Evolutionary conservation across 495 filamentous ascomycete genomes (phyloP).

Genomic region (Mytilinidion resinicola): DNA sequence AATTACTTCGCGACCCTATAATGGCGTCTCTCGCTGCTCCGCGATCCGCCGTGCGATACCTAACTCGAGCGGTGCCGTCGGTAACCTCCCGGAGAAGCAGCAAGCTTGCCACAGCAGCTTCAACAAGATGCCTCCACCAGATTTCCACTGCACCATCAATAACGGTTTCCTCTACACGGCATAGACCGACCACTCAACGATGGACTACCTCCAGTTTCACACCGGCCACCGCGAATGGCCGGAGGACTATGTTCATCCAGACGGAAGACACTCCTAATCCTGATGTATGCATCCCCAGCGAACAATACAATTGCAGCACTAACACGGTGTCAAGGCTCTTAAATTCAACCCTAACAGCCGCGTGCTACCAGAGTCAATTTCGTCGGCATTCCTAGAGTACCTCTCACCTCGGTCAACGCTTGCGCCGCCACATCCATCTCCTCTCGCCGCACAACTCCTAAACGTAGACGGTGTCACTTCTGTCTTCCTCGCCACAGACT

Average conservation of each 20-base stretch:
- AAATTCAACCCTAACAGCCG: constrained; percentile 89
- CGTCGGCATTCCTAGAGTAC: constrained; percentile 82
- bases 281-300: constrained; percentile 51
- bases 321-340: constrained; percentile 48
- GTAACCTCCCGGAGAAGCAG: not conserved
- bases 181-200: constrained; percentile 9
- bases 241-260: constrained; percentile 91
- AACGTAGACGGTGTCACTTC: constrained; percentile 85
- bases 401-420: constrained; percentile 80
- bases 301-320: not conserved
- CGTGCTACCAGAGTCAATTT: constrained; percentile 66
- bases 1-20: not conserved
- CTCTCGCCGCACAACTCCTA: constrained; percentile 80
- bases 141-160: constrained; percentile 7
- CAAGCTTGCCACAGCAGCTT: constrained; percentile 7
- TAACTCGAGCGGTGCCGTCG: constrained; percentile 6
- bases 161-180: constrained; percentile 14
- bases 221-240: constrained; percentile 2
- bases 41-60: constrained; percentile 9
- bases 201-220: constrained; percentile 5
- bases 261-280: constrained; percentile 89
- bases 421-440: constrained; percentile 85
- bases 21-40: constrained; percentile 10
- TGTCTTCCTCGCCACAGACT: constrained; percentile 93
- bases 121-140: constrained; percentile 23